Evolutionary conservation across 768 basidiomycete genomes (phyloP).

Genomic region (Hemileccinum rubropunctum): DNA sequence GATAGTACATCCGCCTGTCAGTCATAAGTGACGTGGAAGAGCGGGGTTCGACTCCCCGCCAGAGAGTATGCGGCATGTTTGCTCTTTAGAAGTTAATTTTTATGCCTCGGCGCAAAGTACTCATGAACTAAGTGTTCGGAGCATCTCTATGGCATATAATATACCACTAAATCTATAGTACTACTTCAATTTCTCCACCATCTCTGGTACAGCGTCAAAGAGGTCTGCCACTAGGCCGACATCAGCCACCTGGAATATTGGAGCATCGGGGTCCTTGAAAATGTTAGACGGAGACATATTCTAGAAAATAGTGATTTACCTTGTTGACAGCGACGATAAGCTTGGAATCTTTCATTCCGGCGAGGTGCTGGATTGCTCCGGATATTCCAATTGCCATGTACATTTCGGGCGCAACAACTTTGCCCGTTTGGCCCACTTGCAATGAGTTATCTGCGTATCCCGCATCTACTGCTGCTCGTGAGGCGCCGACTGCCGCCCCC

Average conservation of each 20-base stretch:
- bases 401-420: conserved; percentile 94
- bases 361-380: conserved; percentile 97
- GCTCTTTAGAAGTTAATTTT: no score
- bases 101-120: background rate
- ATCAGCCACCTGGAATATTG: conserved; percentile 99
- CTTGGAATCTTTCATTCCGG: conserved; percentile 99
- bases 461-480: conserved; percentile 95
- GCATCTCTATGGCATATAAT: no score
- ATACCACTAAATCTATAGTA: no score
- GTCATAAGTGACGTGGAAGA: conserved; percentile 31
- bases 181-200: conserved; percentile 82
- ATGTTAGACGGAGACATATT: conserved; percentile 10
- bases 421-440: conserved; percentile 99
- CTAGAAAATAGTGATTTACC: conserved; percentile 38
- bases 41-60: conserved; percentile 48
- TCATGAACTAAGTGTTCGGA: conserved; percentile 14
- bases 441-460: conserved; percentile 97
- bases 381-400: conserved; percentile 98
- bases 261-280: conserved; percentile 88
- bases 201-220: conserved; percentile 87
- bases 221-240: conserved; percentile 92
- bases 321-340: conserved; percentile 98
- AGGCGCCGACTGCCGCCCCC: conserved; percentile 97
- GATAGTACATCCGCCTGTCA: conserved; percentile 54
- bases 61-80: conserved; percentile 33